phyloP scores from a whole-genome alignment of 345 rosid species.

The Heritiera fomes region DNA sequence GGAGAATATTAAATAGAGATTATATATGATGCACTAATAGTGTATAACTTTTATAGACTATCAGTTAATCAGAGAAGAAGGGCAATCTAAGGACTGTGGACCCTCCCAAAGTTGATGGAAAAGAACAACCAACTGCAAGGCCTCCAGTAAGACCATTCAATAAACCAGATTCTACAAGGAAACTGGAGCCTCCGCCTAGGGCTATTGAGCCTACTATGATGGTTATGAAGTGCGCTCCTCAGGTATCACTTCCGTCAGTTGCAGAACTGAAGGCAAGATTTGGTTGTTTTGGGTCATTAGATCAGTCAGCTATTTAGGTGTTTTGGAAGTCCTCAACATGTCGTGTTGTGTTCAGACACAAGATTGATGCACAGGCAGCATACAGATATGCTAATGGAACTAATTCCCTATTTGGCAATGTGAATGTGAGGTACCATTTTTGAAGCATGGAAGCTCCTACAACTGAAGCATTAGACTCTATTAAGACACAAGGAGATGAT shows the following conservation, averaged over 20 bases:
- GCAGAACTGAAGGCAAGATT: conserved; percentile 89
- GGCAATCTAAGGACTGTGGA: conserved; percentile 44
- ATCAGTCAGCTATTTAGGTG: conserved; percentile 79
- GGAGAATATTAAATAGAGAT: no score
- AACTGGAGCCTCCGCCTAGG: conserved; percentile 44
- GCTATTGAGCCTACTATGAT: conserved; percentile 93
- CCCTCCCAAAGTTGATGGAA: conserved; percentile 45
- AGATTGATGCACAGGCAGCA: conserved; percentile 83
- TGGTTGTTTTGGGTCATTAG: conserved; percentile 93
- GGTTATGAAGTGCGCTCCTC: conserved; percentile 93
- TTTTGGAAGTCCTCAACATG: conserved; percentile 92
- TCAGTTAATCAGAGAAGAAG: conserved; percentile 52
- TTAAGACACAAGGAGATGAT: conserved; percentile 47
- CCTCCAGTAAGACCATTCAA: conserved; percentile 41
- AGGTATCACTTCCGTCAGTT: conserved; percentile 81
- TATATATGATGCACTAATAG: no score
- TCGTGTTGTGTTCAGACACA: conserved; percentile 88
- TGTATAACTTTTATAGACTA: no score
- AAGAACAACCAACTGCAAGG: conserved; percentile 42
- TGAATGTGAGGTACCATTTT: conserved; percentile 62
- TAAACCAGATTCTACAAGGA: conserved; percentile 47
- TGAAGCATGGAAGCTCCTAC: conserved; percentile 72
- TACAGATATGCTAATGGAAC: conserved; percentile 64
- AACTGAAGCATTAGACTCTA: conserved; percentile 51
- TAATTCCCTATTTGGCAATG: conserved; percentile 68